Evolutionary conservation across 169 alveolate genomes (phyloP).

Genomic region (Cryptosporidium bovis): DNA sequence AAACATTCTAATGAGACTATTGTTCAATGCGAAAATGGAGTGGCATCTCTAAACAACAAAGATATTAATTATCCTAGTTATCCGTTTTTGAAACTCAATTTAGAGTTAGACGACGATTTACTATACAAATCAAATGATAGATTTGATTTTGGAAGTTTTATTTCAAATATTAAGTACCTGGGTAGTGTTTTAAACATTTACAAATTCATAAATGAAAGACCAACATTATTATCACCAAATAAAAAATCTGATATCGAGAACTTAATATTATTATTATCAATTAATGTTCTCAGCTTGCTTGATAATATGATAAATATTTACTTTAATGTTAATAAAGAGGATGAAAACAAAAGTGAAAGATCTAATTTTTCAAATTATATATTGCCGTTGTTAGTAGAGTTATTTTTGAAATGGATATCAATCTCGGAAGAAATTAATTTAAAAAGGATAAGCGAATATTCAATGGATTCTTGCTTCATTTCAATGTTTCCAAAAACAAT

Average conservation of each 20-base stretch:
- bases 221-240: constrained; percentile 21
- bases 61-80: not conserved
- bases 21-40: not conserved
- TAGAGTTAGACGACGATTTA: not conserved
- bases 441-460: not conserved
- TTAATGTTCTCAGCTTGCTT: not conserved
- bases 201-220: constrained; percentile 17
- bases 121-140: not conserved
- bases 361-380: not conserved
- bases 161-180: constrained; percentile 23
- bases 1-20: not conserved
- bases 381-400: constrained; percentile 21
- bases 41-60: not conserved
- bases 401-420: constrained; percentile 33
- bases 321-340: not conserved
- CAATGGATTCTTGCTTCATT: not conserved
- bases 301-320: constrained; percentile 6
- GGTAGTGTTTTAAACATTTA: constrained; percentile 18
- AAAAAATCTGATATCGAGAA: constrained; percentile 10
- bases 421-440: constrained; percentile 22
- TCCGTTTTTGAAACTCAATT: not conserved
- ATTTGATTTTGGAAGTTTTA: not conserved
- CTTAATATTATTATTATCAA: not conserved
- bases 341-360: not conserved
- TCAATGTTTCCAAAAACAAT: constrained; percentile 13